Evolutionary conservation across 2,329 filamentous ascomycete genomes (phyloP).

Genomic region (Verticillium zaregamsianum): DNA sequence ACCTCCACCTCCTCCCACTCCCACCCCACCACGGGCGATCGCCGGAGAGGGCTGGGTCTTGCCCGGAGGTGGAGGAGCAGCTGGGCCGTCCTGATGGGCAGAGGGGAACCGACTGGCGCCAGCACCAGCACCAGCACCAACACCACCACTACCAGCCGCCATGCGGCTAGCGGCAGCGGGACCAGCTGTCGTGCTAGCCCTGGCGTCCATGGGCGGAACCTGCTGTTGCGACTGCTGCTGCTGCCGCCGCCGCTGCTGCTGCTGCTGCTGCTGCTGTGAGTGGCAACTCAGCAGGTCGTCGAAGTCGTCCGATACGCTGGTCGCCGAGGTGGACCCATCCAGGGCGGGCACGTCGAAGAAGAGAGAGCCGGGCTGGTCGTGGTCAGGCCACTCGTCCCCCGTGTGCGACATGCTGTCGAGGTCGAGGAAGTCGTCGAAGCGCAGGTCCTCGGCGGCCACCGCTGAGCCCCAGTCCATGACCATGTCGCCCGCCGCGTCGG

Average conservation of each 20-base stretch:
- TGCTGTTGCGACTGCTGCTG: not conserved
- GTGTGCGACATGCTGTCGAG: conserved; percentile 14
- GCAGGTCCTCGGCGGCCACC: conserved; percentile 12
- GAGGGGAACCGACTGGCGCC: not conserved
- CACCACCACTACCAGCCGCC: conserved; percentile 7
- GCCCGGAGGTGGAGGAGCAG: not conserved
- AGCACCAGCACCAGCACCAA: not conserved
- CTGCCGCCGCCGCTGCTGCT: not conserved
- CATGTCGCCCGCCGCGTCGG: not conserved
- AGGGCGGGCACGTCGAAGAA: conserved; percentile 12
- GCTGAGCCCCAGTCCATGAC: not conserved
- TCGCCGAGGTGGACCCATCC: conserved; percentile 9
- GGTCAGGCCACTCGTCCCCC: conserved; percentile 9
- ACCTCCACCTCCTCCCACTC: not conserved
- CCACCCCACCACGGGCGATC: conserved; percentile 7
- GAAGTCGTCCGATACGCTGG: conserved; percentile 14
- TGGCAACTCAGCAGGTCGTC: conserved; percentile 13
- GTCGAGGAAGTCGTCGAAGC: conserved; percentile 21
- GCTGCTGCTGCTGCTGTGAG: conserved; percentile 1
- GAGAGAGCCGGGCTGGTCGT: conserved; percentile 12
- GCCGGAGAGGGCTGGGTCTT: conserved; percentile 8
- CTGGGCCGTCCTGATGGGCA: not conserved
- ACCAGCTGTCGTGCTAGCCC: conserved; percentile 12
- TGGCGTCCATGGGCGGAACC: conserved; percentile 9
- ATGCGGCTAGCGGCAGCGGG: conserved; percentile 11